Conservation (phyloP, 1,284 basidiomycete genomes). For the Caloboletus firmus region DNA sequence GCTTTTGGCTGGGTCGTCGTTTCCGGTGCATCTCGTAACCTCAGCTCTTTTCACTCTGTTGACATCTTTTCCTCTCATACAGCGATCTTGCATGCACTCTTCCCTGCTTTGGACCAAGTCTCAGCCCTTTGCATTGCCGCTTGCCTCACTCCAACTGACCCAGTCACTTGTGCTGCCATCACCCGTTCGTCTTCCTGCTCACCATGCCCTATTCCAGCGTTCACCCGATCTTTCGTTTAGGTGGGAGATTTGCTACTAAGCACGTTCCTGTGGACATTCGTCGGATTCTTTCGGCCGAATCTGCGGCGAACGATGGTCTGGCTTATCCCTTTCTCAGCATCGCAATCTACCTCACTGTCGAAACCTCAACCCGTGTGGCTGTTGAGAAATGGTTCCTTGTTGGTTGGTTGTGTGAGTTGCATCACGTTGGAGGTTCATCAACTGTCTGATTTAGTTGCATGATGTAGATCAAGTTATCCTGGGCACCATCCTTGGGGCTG, state of each 20-base stretch:
- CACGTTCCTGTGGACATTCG: slow-evolving; percentile 87
- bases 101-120: slow-evolving; percentile 68
- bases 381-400: slow-evolving; percentile 79
- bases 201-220: background rate
- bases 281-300: slow-evolving; percentile 87
- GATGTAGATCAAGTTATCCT: slow-evolving; percentile 80
- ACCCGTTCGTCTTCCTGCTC: slow-evolving; percentile 26
- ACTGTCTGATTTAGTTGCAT: slow-evolving; percentile 5
- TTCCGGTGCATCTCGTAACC: slow-evolving; percentile 43
- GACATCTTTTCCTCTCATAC: background rate
- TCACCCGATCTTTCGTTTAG: slow-evolving; percentile 50
- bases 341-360: slow-evolving; percentile 83
- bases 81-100: slow-evolving; percentile 64
- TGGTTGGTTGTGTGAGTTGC: slow-evolving; percentile 69
- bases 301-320: slow-evolving; percentile 83
- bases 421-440: background rate
- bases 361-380: slow-evolving; percentile 61
- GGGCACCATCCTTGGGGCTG: slow-evolving; percentile 73
- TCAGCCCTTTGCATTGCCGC: slow-evolving; percentile 86
- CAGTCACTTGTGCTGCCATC: slow-evolving; percentile 61
- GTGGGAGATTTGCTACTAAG: slow-evolving; percentile 85
- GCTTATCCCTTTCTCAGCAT: slow-evolving; percentile 93
- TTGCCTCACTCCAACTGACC: slow-evolving; percentile 93
- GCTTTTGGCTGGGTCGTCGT: slow-evolving; percentile 73
- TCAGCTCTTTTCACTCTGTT: background rate